Evolutionary conservation across 2,329 filamentous ascomycete genomes (phyloP), one percentile per base, ranked within the genome.

Genomic region (Hymenoscyphus repandus): DNA sequence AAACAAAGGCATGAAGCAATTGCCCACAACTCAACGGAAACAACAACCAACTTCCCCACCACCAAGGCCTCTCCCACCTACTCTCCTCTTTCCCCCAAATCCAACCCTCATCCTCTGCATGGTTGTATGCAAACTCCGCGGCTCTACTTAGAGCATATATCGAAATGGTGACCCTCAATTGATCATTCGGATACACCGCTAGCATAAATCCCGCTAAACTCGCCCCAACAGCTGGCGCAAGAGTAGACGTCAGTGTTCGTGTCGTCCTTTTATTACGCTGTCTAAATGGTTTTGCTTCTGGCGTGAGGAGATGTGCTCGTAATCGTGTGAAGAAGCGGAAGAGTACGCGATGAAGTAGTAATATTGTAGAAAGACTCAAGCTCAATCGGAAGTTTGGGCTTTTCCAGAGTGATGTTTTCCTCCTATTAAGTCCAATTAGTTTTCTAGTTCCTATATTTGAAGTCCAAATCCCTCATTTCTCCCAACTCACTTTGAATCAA

Each of bases 191-290:
- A 57, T 83, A 88, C 9, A 95, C 78, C 6, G 88, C 88, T 15
- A 97, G 74, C 45, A 88, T 85, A 45, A 95, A 78, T 2, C 92
- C 92, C 1, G 92, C 90, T 43, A 96, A 69, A 61, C 88, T 90
- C 5, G 92, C 91, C 10, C 92, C 93, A n/a, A 96, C 77, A 1
- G 91, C 90, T 1, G 92, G 92, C 1, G 92, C 88, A 65, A 90
- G 86, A 9, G 79, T 78, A 1, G 90, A 95, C 0, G 90, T 96
- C 51, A 99, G 75, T 0, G 87, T 81, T 17, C 75, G 75, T 0
- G 88, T 79, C 11, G 90, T 80, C 15, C 80, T 80, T 0, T 91
- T 91, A 63, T 97, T 96, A 48, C 92, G 85, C 51, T 78, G 74
- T 12, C 90, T 80, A 69, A 97, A 96, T 0, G 88, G 85, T 49